Conservation (phyloP, 163 green algal genomes). For the Scenedesmus sp. region DNA sequence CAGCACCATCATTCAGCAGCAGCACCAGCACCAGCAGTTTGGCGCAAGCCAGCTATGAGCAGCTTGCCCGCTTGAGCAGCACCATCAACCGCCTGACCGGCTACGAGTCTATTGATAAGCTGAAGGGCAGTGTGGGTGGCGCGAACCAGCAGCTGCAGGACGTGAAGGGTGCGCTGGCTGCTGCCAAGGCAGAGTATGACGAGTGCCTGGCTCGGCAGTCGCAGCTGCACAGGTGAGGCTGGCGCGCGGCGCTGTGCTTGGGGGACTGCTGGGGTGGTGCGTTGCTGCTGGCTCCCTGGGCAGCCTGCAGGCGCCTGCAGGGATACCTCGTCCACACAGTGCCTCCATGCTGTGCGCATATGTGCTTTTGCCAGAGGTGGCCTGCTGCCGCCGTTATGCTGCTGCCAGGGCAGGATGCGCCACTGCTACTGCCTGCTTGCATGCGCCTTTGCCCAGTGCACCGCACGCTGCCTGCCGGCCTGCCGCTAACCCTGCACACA, state of each 20-base stretch:
- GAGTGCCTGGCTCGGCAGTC: conserved; percentile 40
- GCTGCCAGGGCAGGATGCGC: no score
- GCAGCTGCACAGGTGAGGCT: conserved; percentile 54
- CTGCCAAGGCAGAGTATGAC: conserved; percentile 52
- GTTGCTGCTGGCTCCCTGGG: no score
- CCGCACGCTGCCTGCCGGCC: background rate
- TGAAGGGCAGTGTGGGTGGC: conserved; percentile 56
- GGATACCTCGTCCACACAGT: no score
- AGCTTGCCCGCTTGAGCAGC: conserved; percentile 42
- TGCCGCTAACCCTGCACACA: background rate
- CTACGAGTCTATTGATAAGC: conserved; percentile 57
- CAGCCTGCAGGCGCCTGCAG: background rate
- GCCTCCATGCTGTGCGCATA: no score
- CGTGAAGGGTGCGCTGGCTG: conserved; percentile 25
- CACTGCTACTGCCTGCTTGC: background rate
- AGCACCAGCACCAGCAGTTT: background rate
- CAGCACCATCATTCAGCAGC: background rate
- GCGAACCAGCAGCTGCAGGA: conserved; percentile 51
- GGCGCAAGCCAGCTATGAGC: background rate
- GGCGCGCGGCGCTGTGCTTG: background rate
- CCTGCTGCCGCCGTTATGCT: no score
- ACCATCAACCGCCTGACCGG: conserved; percentile 54
- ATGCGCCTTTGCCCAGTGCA: no score
- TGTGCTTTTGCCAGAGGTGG: background rate
- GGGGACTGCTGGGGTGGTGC: no score